phyloP scores from a whole-genome alignment of 2,329 filamentous ascomycete genomes.

The Tympanopsis confertula region DNA sequence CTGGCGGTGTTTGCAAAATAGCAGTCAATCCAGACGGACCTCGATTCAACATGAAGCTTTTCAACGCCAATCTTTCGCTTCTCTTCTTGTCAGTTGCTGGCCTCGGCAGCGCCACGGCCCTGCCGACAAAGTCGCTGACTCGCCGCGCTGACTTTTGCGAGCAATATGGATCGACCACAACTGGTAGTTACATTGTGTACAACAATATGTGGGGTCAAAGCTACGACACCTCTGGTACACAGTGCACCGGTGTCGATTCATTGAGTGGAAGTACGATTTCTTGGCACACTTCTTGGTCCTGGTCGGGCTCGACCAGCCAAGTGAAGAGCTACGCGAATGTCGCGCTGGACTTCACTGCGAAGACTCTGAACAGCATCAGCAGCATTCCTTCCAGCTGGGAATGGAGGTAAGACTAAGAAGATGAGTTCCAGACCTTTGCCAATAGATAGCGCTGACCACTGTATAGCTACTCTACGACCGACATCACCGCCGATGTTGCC shows the following conservation, averaged over 20 bases:
- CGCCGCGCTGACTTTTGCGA: conserved; percentile 17
- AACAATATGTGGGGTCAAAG: conserved; percentile 37
- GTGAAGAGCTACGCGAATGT: conserved; percentile 35
- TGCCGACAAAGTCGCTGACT: background rate
- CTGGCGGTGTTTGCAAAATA: too few species aligned
- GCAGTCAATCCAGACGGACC: too few species aligned
- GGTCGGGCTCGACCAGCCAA: conserved; percentile 22
- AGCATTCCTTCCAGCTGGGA: conserved; percentile 23
- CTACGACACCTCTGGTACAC: conserved; percentile 20
- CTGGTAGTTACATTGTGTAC: conserved; percentile 33
- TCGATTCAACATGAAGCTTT: background rate
- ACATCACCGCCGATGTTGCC: conserved; percentile 43
- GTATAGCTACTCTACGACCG: conserved; percentile 29
- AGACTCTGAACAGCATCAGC: conserved; percentile 19
- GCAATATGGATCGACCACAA: conserved; percentile 21
- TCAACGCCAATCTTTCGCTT: background rate
- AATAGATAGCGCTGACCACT: background rate
- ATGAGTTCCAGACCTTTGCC: background rate
- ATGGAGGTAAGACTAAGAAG: conserved; percentile 19
- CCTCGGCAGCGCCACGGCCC: too few species aligned
- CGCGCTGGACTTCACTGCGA: conserved; percentile 16
- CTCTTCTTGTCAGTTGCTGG: too few species aligned
- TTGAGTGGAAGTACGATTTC: conserved; percentile 19
- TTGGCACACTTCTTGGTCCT: conserved; percentile 31
- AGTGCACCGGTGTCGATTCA: conserved; percentile 27